Evolutionary conservation across 108 stramenopile species (phyloP).

Genomic region (Cylindrotheca closterium): DNA sequence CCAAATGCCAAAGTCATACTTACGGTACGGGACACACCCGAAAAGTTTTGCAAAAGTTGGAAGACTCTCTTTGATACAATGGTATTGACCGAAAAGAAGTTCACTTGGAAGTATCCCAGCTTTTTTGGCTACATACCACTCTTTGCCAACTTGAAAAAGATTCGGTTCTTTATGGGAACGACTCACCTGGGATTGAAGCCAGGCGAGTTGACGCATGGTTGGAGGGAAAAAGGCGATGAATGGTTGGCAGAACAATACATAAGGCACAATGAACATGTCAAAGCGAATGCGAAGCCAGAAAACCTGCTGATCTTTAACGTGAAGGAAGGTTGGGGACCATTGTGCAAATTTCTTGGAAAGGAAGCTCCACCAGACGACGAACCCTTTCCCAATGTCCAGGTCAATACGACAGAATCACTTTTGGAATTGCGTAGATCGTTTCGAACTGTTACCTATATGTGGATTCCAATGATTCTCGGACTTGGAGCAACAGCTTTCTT

Average conservation of each 20-base stretch:
- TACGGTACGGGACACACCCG: constrained; percentile 37
- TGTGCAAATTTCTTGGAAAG: constrained; percentile 38
- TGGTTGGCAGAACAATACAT: constrained; percentile 34
- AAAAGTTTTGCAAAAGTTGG: constrained; percentile 30
- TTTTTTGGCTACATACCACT: constrained; percentile 28
- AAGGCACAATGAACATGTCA: constrained; percentile 17
- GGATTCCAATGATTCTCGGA: constrained; percentile 3
- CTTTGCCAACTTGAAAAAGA: constrained; percentile 18
- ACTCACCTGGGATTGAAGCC: constrained; percentile 21
- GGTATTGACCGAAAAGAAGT: constrained; percentile 16
- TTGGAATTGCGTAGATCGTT: neutral
- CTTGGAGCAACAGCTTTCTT: constrained; percentile 1
- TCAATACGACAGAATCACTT: constrained; percentile 4
- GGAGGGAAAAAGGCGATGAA: constrained; percentile 9
- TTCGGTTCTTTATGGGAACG: constrained; percentile 25
- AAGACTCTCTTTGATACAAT: constrained; percentile 26
- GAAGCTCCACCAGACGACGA: constrained; percentile 9
- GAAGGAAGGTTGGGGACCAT: constrained; percentile 48
- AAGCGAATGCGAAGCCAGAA: constrained; percentile 26
- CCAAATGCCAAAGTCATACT: constrained; percentile 48
- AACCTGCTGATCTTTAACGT: constrained; percentile 42
- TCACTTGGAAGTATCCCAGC: constrained; percentile 19
- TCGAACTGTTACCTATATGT: neutral
- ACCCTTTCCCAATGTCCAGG: constrained; percentile 33
- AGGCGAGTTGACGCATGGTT: constrained; percentile 18